These are phyloP conservation scores for Ganoderma leucocontextum DNA, from an alignment of 1,284 basidiomycete genomes.

Conservation along the genomic window DNA sequence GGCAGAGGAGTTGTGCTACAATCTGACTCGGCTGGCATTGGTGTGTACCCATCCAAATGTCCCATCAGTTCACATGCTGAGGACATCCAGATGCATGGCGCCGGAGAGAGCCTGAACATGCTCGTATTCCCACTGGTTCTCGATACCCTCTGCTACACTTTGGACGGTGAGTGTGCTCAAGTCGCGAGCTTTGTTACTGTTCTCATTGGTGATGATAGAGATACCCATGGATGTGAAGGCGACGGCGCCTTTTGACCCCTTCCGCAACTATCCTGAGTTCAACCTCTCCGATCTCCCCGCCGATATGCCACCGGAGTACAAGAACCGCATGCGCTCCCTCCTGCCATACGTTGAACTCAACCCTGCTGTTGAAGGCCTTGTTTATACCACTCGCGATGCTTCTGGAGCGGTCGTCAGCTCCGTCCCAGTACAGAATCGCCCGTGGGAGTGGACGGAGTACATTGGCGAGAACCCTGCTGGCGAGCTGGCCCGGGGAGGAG, in stretches of 20 bases:
- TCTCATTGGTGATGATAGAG: slow-evolving; percentile 50
- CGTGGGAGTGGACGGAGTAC: slow-evolving; percentile 88
- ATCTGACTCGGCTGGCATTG: slow-evolving; percentile 61
- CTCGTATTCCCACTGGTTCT: slow-evolving; percentile 70
- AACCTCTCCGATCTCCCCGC: slow-evolving; percentile 58
- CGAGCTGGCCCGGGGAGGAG: slow-evolving; percentile 47
- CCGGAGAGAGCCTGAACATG: slow-evolving; percentile 57
- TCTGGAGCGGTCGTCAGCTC: slow-evolving; percentile 57
- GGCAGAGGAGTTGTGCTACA: slow-evolving; percentile 52
- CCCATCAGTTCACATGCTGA: not conserved
- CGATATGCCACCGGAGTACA: slow-evolving; percentile 66
- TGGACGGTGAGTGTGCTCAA: slow-evolving; percentile 64
- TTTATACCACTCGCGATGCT: slow-evolving; percentile 62
- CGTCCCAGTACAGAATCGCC: slow-evolving; percentile 68
- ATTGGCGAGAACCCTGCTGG: slow-evolving; percentile 63
- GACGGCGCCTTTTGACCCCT: slow-evolving; percentile 56
- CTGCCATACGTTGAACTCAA: slow-evolving; percentile 61
- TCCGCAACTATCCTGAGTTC: slow-evolving; percentile 66
- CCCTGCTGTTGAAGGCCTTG: slow-evolving; percentile 62
- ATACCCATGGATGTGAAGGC: slow-evolving; percentile 65
- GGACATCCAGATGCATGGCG: slow-evolving; percentile 55
- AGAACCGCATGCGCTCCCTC: slow-evolving; percentile 61
- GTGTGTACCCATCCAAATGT: slow-evolving; percentile 49
- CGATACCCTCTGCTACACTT: slow-evolving; percentile 76
- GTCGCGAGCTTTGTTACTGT: not conserved